Evolutionary conservation across 768 basidiomycete species (phyloP), one percentile per base, ranked within the genome.

Genomic region (Tylopilus balloui): DNA sequence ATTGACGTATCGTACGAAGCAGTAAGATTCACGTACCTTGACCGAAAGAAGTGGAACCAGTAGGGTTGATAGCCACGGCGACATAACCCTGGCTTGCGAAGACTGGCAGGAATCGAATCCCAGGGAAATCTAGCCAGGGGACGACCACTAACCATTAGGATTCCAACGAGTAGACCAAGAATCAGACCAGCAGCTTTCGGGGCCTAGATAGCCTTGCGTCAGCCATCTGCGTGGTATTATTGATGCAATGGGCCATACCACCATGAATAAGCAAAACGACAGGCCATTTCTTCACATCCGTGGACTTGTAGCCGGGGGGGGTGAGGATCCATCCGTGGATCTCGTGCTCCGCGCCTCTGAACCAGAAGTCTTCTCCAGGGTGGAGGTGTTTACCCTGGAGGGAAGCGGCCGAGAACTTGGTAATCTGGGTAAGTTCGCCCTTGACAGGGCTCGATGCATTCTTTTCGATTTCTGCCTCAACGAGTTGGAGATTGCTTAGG

Each of bases 141-240:
- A 21, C 4, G 11, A 42, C 44, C 42, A 50, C 48, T 35, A 48
- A 87, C 87, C 75, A 58, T 92, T 89, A 0, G 85, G 88, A 68
- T 96, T 97, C 94, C 94, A 95, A 46, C 92, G 74, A 24, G 82
- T 93, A 3, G 83, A 86, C 94, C 94, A 97, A 37, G 81, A 76
- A 61, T 96, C 93, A 55, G 84, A 82, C 93, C 92, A 96, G 41
- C 87, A 89, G 24, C 83, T 76, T 62, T 91, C 85, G 6, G 88
- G 87, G 15, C 85, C 84, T 72, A 69, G 63, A 56, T 36, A 21
- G 21, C 52, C 21, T 20, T 32, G 32, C 2, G 13, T 56, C 10
- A 51, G 47, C 24, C 23, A 24, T 23, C 17, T 39, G 35, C 17
- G 19, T 36, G 13, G 34, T 34, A 5, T 34, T 34, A 2, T 11